phyloP scores from a whole-genome alignment of 768 basidiomycete genomes.

The Suillus fuscotomentosus region DNA sequence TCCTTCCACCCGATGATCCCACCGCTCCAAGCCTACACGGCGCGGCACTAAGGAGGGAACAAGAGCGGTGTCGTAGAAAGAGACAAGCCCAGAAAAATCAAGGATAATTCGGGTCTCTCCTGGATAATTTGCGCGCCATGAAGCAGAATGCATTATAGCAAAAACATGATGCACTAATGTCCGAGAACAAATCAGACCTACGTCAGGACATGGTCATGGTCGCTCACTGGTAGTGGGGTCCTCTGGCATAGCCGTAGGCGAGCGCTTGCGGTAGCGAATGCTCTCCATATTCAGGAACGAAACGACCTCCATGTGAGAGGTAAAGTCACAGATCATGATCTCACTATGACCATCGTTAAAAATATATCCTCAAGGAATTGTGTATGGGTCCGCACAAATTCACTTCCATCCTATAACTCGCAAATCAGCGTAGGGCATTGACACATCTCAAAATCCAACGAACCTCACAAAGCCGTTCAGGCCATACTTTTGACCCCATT shows the following conservation, averaged over 20 bases:
- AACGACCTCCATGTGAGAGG: conserved; percentile 34
- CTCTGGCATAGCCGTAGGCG: background rate
- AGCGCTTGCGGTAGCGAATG: too few relatives aligned
- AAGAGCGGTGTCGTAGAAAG: conserved; percentile 28
- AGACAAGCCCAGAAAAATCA: conserved; percentile 16
- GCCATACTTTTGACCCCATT: conserved; percentile 30
- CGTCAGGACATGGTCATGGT: background rate
- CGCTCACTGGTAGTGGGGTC: background rate
- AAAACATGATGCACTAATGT: background rate
- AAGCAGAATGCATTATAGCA: conserved; percentile 16
- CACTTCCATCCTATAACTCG: conserved; percentile 41
- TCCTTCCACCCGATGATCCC: conserved; percentile 20
- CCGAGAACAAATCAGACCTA: background rate
- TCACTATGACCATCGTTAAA: conserved; percentile 31
- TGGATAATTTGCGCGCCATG: conserved; percentile 22
- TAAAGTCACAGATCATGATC: conserved; percentile 48
- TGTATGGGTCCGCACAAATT: conserved; percentile 38
- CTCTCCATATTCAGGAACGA: conserved; percentile 36
- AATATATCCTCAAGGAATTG: background rate
- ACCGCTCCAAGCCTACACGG: conserved; percentile 16
- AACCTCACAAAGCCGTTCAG: conserved; percentile 35
- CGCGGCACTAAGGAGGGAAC: conserved; percentile 16
- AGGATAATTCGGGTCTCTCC: conserved; percentile 25
- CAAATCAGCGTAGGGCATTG: background rate
- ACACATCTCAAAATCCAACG: background rate